phyloP scores from a whole-genome alignment of 2,329 filamentous ascomycete genomes.

The Colletotrichum lini region DNA sequence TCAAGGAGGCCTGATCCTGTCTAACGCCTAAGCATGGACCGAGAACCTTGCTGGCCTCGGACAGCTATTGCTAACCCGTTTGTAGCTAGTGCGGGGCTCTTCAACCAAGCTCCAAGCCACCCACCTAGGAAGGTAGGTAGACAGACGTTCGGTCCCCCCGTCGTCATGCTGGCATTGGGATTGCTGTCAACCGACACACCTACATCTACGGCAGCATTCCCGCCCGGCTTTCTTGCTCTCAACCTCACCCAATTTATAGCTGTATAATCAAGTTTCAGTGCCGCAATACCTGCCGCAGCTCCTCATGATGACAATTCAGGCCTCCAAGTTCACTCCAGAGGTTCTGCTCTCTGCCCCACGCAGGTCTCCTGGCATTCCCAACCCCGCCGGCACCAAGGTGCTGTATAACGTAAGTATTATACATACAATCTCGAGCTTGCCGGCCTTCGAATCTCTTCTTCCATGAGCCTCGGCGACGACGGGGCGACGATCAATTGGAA shows the following conservation, averaged over 20 bases:
- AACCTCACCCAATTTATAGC: neutral
- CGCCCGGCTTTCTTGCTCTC: neutral
- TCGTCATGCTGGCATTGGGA: slow-evolving; percentile 8
- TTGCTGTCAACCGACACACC: slow-evolving; percentile 18
- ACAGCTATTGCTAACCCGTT: slow-evolving; percentile 34
- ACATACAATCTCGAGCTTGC: neutral
- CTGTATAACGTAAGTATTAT: slow-evolving; percentile 70
- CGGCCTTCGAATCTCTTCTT: neutral
- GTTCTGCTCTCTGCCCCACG: slow-evolving; percentile 83
- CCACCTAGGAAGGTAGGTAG: no score
- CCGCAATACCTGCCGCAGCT: neutral
- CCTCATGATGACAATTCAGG: slow-evolving; percentile 76
- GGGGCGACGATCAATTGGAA: neutral
- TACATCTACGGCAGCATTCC: slow-evolving; percentile 27
- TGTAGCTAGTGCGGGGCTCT: slow-evolving; percentile 42
- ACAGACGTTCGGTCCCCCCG: slow-evolving; percentile 7
- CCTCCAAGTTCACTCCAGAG: slow-evolving; percentile 81
- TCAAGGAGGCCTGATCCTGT: slow-evolving; percentile 24
- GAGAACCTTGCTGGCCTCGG: slow-evolving; percentile 37
- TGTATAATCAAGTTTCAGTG: neutral
- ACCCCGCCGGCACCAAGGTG: slow-evolving; percentile 72
- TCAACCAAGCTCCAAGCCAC: slow-evolving; percentile 35
- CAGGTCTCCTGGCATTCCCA: slow-evolving; percentile 79
- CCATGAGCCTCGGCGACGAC: no score
- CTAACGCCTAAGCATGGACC: slow-evolving; percentile 16